phyloP scores from a whole-genome alignment of 257 asterid genomes.

The Solanum appendiculatum region DNA sequence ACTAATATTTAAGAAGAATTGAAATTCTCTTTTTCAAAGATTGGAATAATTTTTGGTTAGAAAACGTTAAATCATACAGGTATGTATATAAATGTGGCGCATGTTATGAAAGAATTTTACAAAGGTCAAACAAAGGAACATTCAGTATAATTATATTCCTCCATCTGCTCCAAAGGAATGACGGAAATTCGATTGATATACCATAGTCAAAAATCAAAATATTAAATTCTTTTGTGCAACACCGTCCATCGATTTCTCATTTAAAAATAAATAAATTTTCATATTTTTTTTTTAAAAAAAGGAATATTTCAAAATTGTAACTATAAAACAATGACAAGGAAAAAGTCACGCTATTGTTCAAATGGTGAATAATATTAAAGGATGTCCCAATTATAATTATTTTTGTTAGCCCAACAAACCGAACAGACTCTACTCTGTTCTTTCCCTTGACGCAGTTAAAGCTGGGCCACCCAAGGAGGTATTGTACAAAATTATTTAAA shows the following conservation, averaged over 20 bases:
- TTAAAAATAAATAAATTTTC: no score
- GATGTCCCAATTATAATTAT: neutral
- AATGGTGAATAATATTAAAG: neutral
- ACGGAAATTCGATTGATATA: no score
- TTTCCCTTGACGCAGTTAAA: neutral
- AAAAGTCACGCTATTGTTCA: neutral
- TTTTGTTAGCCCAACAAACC: neutral
- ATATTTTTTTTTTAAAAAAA: neutral
- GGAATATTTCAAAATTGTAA: neutral
- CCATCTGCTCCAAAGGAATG: neutral
- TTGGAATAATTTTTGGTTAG: neutral
- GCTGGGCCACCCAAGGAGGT: neutral
- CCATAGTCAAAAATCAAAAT: neutral
- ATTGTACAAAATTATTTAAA: neutral
- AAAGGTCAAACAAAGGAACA: neutral
- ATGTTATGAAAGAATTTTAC: neutral
- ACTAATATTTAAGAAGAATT: neutral
- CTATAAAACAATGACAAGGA: neutral
- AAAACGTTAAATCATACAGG: neutral
- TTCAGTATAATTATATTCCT: neutral
- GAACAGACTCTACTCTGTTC: neutral
- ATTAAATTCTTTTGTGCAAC: neutral
- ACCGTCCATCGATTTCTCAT: neutral
- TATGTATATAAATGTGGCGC: neutral
- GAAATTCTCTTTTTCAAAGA: neutral